Evolutionary conservation across 805 yeast genomes (phyloP).

Genomic region (Brettanomyces naardenensis): DNA sequence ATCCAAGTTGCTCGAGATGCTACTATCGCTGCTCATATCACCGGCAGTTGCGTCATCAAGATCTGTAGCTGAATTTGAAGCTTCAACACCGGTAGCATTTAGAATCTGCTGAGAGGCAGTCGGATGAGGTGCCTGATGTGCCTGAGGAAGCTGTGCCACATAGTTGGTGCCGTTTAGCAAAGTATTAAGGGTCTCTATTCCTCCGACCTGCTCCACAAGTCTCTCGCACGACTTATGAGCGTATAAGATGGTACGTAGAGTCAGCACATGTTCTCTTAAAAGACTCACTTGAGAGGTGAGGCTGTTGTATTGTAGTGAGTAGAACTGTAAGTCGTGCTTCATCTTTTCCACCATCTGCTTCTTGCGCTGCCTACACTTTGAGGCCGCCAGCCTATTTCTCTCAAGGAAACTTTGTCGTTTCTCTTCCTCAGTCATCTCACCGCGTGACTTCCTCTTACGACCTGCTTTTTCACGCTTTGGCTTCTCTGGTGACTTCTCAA

Average conservation of each 20-base stretch:
- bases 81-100: no score
- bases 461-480: slow-evolving; percentile 2
- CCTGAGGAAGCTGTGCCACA: slow-evolving; percentile 15
- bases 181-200: slow-evolving; percentile 36
- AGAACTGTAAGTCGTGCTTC: slow-evolving; percentile 70
- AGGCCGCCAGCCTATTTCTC: slow-evolving; percentile 90
- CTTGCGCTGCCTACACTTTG: slow-evolving; percentile 93
- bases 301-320: slow-evolving; percentile 61
- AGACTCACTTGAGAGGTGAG: slow-evolving; percentile 50
- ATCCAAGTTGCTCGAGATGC: no score
- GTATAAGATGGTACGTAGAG: slow-evolving; percentile 37
- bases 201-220: slow-evolving; percentile 37
- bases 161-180: slow-evolving; percentile 27
- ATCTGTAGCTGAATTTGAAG: no score
- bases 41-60: no score
- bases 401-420: slow-evolving; percentile 79
- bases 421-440: slow-evolving; percentile 47
- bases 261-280: slow-evolving; percentile 49
- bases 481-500: no score
- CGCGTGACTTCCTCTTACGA: background rate
- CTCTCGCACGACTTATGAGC: slow-evolving; percentile 44
- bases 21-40: no score
- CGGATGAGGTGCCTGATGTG: slow-evolving; percentile 5
- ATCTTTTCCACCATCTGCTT: slow-evolving; percentile 79
- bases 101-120: background rate